phyloP scores from a whole-genome alignment of 2,329 filamentous ascomycete genomes.

The Beauveria sp. region DNA sequence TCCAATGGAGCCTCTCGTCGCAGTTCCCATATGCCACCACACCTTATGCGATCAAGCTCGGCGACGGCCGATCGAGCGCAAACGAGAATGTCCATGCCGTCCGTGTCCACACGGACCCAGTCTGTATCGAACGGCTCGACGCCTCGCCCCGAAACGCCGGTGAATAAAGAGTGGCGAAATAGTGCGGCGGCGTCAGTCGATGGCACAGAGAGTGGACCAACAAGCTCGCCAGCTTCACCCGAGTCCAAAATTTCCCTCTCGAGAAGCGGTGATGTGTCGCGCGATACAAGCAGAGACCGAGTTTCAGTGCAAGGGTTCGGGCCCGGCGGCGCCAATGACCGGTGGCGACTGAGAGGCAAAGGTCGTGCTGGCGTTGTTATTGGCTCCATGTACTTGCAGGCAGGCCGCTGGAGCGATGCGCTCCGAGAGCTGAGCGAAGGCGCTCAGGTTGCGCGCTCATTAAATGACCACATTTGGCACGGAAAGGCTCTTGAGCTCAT shows the following conservation, averaged over 20 bases:
- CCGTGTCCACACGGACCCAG: constrained; percentile 42
- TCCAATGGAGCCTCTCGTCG: constrained; percentile 35
- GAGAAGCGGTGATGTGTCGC: constrained; percentile 35
- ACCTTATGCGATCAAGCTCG: constrained; percentile 45
- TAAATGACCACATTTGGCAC: constrained; percentile 95
- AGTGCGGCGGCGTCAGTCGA: constrained; percentile 43
- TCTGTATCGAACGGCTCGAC: constrained; percentile 39
- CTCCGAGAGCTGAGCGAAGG: constrained; percentile 76
- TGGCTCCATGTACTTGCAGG: constrained; percentile 79
- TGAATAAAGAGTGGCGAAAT: constrained; percentile 38
- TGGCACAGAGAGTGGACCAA: constrained; percentile 31
- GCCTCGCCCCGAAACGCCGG: constrained; percentile 39
- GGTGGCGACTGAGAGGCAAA: constrained; percentile 72
- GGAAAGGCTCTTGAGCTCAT: constrained; percentile 90
- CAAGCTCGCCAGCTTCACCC: constrained; percentile 31
- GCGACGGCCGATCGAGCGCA: constrained; percentile 52
- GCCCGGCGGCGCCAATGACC: constrained; percentile 62
- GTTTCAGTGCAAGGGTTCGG: constrained; percentile 67
- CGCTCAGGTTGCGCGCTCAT: constrained; percentile 65
- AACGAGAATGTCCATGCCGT: constrained; percentile 76
- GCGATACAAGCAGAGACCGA: constrained; percentile 46
- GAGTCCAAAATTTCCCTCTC: constrained; percentile 32
- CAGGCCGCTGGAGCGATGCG: constrained; percentile 85
- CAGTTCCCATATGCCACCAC: constrained; percentile 44
- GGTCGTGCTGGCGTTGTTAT: constrained; percentile 72